Conservation (phyloP, 176 grass and related monocot species). For the Poa annua region DNA sequence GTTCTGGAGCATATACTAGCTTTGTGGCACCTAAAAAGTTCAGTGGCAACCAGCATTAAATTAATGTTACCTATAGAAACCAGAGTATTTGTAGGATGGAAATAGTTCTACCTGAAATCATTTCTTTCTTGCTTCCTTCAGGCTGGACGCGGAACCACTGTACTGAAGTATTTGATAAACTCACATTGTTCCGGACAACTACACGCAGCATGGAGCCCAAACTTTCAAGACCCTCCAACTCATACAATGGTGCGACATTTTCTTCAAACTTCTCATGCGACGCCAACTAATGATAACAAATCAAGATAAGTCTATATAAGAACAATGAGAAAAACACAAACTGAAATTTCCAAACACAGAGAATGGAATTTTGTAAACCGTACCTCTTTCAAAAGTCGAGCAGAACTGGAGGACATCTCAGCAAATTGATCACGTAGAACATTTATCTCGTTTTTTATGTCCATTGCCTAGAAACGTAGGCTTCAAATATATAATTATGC, state of each 20-base stretch:
- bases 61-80: neutral
- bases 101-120: slow-evolving; percentile 69
- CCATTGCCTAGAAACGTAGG: slow-evolving; percentile 68
- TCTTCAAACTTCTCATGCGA: slow-evolving; percentile 39
- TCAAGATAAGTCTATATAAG: slow-evolving; percentile 1
- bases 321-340: neutral
- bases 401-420: slow-evolving; percentile 59
- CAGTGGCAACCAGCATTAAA: slow-evolving; percentile 16
- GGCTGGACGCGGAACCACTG: slow-evolving; percentile 74
- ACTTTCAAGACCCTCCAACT: slow-evolving; percentile 70
- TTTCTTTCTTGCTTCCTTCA: slow-evolving; percentile 62
- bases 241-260: slow-evolving; percentile 38
- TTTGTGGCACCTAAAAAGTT: slow-evolving; percentile 69
- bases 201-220: slow-evolving; percentile 67
- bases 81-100: slow-evolving; percentile 26
- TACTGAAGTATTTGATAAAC: slow-evolving; percentile 55
- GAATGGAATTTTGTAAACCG: neutral
- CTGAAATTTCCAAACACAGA: neutral
- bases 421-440: slow-evolving; percentile 61
- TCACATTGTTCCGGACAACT: slow-evolving; percentile 38
- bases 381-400: slow-evolving; percentile 78
- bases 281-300: slow-evolving; percentile 54
- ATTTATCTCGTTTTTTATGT: slow-evolving; percentile 71
- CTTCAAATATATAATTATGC: neutral
- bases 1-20: slow-evolving; percentile 70